These are phyloP conservation scores for Schoenoplectus triqueter DNA, from an alignment of 202 grass and related monocot species.

Conservation along the genomic window DNA sequence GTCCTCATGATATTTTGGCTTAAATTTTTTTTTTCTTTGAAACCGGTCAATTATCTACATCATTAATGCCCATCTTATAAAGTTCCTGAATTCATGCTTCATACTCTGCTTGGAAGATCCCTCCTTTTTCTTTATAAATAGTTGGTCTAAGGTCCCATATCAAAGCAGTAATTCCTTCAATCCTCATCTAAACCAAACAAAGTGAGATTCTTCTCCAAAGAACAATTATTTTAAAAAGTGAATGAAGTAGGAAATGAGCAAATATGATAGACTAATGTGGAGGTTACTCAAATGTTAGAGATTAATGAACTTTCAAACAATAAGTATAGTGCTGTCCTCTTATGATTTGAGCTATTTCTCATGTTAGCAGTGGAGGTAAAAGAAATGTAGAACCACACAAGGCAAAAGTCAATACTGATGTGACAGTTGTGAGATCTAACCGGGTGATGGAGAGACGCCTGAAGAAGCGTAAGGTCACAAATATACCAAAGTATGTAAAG, in stretches of 20 bases:
- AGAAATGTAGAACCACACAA: slow-evolving; percentile 6
- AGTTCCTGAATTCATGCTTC: not conserved
- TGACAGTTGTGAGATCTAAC: slow-evolving; percentile 66
- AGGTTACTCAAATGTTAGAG: too few species aligned
- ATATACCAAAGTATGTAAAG: slow-evolving; percentile 41
- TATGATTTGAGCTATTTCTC: slow-evolving; percentile 1
- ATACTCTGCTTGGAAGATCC: not conserved
- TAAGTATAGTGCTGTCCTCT: not conserved
- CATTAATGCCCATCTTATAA: not conserved
- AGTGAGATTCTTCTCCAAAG: not conserved
- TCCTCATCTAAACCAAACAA: not conserved
- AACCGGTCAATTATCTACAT: not conserved
- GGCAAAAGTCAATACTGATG: slow-evolving; percentile 40
- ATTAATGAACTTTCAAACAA: not conserved
- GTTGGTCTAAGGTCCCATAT: not conserved
- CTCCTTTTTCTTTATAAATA: not conserved
- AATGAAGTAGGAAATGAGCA: not conserved
- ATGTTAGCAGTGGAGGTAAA: slow-evolving; percentile 38
- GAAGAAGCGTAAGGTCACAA: slow-evolving; percentile 55
- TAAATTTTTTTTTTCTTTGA: not conserved
- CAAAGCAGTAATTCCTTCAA: not conserved
- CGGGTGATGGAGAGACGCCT: slow-evolving; percentile 66
- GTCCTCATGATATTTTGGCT: not conserved
- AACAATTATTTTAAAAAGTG: not conserved
- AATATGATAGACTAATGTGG: too few species aligned